phyloP scores from a whole-genome alignment of 208 protist genomes.

The Trypanosoma congolense region DNA sequence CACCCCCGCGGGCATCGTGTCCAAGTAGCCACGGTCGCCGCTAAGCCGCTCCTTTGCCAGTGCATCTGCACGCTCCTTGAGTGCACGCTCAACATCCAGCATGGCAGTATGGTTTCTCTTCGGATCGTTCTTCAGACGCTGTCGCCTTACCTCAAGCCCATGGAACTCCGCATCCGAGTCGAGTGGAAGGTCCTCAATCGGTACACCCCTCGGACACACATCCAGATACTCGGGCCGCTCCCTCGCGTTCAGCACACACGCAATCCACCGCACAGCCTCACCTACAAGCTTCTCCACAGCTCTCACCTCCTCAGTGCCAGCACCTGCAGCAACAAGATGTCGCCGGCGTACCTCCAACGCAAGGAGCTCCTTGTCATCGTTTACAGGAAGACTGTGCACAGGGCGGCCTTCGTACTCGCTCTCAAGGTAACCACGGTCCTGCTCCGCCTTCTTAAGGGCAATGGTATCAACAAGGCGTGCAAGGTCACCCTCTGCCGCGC shows the following conservation, averaged over 20 bases:
- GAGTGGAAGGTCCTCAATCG: slow-evolving; percentile 52
- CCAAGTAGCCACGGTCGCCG: slow-evolving; percentile 56
- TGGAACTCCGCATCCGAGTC: slow-evolving; percentile 51
- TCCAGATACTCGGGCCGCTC: slow-evolving; percentile 65
- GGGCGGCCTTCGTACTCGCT: slow-evolving; percentile 49
- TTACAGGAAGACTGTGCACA: slow-evolving; percentile 43
- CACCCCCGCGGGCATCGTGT: slow-evolving; percentile 57
- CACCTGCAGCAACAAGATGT: slow-evolving; percentile 28
- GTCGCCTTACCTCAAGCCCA: slow-evolving; percentile 50
- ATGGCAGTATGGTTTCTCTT: slow-evolving; percentile 49
- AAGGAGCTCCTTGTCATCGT: slow-evolving; percentile 48
- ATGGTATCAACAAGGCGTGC: slow-evolving; percentile 35
- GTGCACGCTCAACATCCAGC: slow-evolving; percentile 39
- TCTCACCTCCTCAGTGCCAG: slow-evolving; percentile 32
- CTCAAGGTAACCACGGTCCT: slow-evolving; percentile 65
- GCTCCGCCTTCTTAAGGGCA: slow-evolving; percentile 34
- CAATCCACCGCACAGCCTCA: slow-evolving; percentile 58
- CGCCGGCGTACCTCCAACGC: slow-evolving; percentile 59
- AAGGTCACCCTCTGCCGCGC: slow-evolving; percentile 43
- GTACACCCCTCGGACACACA: slow-evolving; percentile 47
- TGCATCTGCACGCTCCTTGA: slow-evolving; percentile 58
- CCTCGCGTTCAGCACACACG: slow-evolving; percentile 54
- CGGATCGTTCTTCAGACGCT: slow-evolving; percentile 61
- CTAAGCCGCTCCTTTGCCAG: slow-evolving; percentile 42
- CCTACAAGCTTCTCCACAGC: slow-evolving; percentile 68